Base-by-base conservation (phyloP, 2,329 filamentous ascomycete genomes). In the Penicillium sp. region DNA sequence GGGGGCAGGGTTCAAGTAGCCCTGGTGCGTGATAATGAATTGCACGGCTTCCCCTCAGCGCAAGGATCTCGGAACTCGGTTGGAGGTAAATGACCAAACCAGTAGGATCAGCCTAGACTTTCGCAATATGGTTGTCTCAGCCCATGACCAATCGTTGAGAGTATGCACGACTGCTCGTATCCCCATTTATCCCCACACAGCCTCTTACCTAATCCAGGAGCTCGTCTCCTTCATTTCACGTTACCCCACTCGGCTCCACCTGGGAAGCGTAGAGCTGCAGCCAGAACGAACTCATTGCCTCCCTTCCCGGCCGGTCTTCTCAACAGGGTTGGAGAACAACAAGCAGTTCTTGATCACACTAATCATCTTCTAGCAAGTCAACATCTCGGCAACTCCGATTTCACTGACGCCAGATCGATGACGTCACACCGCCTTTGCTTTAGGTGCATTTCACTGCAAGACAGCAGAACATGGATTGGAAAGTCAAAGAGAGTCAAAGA, bases 91-190 rank as follows among this genome's bases (percentile, higher is more conserved):
- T 11, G 31, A 21, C 19, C 22, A 29, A 26, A 16, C 37, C 22
- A 35, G 21, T 16, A 39, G 22, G 47, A 37, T 48, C 47, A 37
- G 11, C 46, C 27, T 35, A n/a, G 24, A 46, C 26, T 14, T 70
- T 19, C n/a, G 14, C 19, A 41, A 22, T 22, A 11, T 21, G 19
- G 14, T 22, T 22, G 9, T 41, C n/a, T 21, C 11, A 7, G 14
- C 16, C 16, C 75, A 3, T 77, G 63, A 41, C 24, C 39, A 46
- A 50, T 16, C 3, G 44, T 48, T 21, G 16, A 22, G 19, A 27
- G 33, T 24, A 22, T 16, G 50, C 16, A 31, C 48, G 7, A 48
- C 47, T 35, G 27, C 31, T 48, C 29, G 3, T 19, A 26, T 26
- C 26, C 26, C 26, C 24, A 26, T 26, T 26, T 8, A 26, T 26